phyloP scores from a whole-genome alignment of 768 basidiomycete genomes.

The Lactarius pseudohatsudake region DNA sequence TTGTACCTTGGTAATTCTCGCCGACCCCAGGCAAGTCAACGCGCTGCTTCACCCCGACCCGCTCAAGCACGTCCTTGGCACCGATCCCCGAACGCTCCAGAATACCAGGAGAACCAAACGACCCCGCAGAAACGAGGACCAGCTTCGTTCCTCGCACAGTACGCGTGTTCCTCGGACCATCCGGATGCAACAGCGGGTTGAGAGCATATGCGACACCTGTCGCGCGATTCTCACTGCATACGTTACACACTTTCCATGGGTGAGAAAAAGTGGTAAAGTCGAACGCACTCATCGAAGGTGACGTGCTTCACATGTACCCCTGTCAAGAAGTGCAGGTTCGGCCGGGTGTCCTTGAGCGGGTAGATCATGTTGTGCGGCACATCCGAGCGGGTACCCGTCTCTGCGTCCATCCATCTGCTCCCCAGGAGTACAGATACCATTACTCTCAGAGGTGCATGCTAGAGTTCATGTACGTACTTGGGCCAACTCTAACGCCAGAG shows the following conservation, averaged over 20 bases:
- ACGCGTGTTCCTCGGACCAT: conserved; percentile 9
- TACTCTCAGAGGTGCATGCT: not conserved
- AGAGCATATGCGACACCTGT: conserved; percentile 18
- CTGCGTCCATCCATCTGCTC: conserved; percentile 50
- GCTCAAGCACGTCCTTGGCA: conserved; percentile 33
- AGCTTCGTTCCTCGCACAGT: conserved; percentile 36
- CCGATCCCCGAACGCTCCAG: conserved; percentile 46
- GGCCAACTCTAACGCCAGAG: conserved; percentile 24
- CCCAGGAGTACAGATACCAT: not conserved
- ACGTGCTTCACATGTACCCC: conserved; percentile 39
- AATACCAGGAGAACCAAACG: conserved; percentile 40
- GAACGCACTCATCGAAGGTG: conserved; percentile 35
- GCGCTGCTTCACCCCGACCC: conserved; percentile 34
- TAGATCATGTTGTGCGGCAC: conserved; percentile 45
- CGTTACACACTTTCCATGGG: conserved; percentile 1
- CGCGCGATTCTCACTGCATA: conserved; percentile 30
- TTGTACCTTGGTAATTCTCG: conserved; percentile 40
- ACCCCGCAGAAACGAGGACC: conserved; percentile 41
- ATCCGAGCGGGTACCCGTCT: conserved; percentile 41
- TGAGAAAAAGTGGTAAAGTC: conserved; percentile 31
- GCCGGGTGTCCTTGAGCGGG: conserved; percentile 34
- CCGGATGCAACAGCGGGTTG: not conserved
- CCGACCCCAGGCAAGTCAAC: conserved; percentile 44
- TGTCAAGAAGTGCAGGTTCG: conserved; percentile 37
- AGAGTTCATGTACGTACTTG: conserved; percentile 35